Evolutionary conservation across 179 eudicot genomes (phyloP).

Genomic region (Beta corolliflora): DNA sequence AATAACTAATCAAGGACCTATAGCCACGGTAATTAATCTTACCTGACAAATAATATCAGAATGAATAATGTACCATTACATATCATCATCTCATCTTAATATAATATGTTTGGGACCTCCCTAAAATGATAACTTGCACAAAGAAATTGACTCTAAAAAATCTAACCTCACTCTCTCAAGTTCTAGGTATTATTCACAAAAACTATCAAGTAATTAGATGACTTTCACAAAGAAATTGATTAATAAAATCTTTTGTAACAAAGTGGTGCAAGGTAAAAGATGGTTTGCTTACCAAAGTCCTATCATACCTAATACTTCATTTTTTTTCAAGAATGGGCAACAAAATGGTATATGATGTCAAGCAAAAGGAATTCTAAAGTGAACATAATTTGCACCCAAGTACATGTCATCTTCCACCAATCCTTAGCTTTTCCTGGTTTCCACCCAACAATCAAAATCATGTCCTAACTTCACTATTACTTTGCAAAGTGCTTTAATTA

Average conservation of each 20-base stretch:
- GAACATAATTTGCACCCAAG: not conserved
- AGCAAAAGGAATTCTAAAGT: not conserved
- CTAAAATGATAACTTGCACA: too few species aligned
- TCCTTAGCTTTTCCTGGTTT: conserved; percentile 10
- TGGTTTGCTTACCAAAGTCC: not conserved
- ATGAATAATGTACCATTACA: too few species aligned
- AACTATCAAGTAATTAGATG: too few species aligned
- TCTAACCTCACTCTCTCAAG: too few species aligned
- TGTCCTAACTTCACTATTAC: conserved; percentile 36
- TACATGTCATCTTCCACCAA: conserved; percentile 31
- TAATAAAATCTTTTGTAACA: not conserved
- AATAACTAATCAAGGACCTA: too few species aligned
- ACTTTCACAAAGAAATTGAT: too few species aligned
- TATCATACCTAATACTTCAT: conserved; percentile 32
- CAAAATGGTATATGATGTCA: conserved; percentile 8
- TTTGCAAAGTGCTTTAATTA: not conserved
- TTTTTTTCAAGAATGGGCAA: not conserved
- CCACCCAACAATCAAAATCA: conserved; percentile 25
- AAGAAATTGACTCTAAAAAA: too few species aligned
- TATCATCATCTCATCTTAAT: too few species aligned
- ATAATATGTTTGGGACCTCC: too few species aligned
- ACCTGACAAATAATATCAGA: too few species aligned
- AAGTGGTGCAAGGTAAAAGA: not conserved
- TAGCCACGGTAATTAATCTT: too few species aligned
- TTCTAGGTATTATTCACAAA: too few species aligned